Conservation (phyloP, 768 basidiomycete species). For the Tricholoma hemisulphureum region DNA sequence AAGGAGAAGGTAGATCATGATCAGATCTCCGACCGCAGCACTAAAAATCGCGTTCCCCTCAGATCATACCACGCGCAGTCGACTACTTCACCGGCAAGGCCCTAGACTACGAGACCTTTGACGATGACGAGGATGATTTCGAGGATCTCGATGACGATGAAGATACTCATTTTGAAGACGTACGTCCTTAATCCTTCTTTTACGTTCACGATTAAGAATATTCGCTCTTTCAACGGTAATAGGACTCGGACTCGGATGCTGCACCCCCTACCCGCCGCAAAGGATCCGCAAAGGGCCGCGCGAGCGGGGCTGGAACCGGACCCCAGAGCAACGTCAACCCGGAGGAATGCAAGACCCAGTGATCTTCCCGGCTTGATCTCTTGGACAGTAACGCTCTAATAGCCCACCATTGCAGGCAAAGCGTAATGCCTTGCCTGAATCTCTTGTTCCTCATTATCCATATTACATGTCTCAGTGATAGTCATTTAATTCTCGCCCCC, state of each 20-base stretch:
- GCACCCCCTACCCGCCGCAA: constrained; percentile 56
- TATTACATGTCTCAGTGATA: no score
- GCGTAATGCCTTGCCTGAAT: no score
- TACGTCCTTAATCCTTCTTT: constrained; percentile 21
- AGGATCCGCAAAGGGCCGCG: constrained; percentile 59
- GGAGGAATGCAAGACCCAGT: constrained; percentile 94
- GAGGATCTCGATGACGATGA: constrained; percentile 60
- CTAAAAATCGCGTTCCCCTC: background rate
- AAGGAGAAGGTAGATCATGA: constrained; percentile 78
- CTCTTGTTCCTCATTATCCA: no score
- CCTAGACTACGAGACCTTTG: constrained; percentile 71
- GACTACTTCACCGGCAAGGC: constrained; percentile 99
- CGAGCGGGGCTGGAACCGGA: constrained; percentile 27
- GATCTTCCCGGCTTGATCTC: constrained; percentile 1
- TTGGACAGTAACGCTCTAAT: no score
- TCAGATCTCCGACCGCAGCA: background rate
- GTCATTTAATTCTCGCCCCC: no score
- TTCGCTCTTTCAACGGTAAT: constrained; percentile 13
- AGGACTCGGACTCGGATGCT: constrained; percentile 73
- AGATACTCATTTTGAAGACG: constrained; percentile 59
- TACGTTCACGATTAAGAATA: constrained; percentile 2
- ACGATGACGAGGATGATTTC: constrained; percentile 55
- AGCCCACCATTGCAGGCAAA: no score
- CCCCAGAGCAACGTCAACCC: constrained; percentile 55
- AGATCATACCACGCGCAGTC: constrained; percentile 93